Percentiles rank a stretch among this genome's conserved stretches.
phyloP scores from a whole-genome alignment of 2,329 filamentous ascomycete species.

The Seiridium unicorne region DNA sequence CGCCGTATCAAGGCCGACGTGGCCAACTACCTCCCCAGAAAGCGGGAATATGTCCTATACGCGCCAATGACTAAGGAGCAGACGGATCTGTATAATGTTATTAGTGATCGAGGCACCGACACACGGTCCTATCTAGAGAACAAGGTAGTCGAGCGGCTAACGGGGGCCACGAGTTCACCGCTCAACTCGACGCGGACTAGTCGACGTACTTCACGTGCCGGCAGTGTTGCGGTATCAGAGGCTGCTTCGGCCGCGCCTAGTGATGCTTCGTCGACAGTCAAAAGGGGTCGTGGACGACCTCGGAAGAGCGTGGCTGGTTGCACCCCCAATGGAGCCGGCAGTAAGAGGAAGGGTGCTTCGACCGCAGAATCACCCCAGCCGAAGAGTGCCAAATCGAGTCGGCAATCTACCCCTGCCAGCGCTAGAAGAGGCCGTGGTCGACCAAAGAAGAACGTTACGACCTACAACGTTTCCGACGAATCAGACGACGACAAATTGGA shows the following conservation, averaged over 20 bases:
- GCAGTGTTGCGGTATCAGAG: conserved; percentile 24
- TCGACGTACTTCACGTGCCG: conserved; percentile 38
- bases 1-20: conserved; percentile 92
- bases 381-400: conserved; percentile 76
- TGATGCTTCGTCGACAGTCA: conserved; percentile 53
- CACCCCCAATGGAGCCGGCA: conserved; percentile 13
- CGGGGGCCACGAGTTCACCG: conserved; percentile 45
- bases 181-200: conserved; percentile 29
- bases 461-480: conserved; percentile 55
- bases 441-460: conserved; percentile 44
- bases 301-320: conserved; percentile 16
- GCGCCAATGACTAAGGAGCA: conserved; percentile 90
- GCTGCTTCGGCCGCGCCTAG: conserved; percentile 17
- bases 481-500: conserved; percentile 65
- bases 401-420: conserved; percentile 69
- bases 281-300: conserved; percentile 15
- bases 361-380: conserved; percentile 30
- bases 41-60: conserved; percentile 93
- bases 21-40: conserved; percentile 86
- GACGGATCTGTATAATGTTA: conserved; percentile 77
- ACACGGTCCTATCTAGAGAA: conserved; percentile 77
- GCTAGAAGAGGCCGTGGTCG: conserved; percentile 43
- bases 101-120: conserved; percentile 56
- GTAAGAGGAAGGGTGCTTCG: conserved; percentile 36
- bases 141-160: conserved; percentile 69